These are phyloP conservation scores for Crucibulum laeve DNA, from an alignment of 768 basidiomycete species.

Conservation along the genomic window DNA sequence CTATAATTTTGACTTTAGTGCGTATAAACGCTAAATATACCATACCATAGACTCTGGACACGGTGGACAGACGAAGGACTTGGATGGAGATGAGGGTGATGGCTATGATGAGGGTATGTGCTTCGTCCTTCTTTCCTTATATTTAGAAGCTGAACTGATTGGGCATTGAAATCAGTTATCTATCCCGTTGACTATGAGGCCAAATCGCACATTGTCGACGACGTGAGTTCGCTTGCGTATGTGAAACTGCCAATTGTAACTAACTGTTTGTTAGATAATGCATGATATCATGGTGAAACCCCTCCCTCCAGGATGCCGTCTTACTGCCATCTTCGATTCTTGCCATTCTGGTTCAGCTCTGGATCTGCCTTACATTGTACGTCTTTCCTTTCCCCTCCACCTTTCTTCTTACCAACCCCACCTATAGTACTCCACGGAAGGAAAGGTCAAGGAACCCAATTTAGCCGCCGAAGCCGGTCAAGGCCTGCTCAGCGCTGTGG, in stretches of 20 bases:
- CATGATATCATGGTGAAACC: constrained; percentile 77
- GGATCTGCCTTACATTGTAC: constrained; percentile 68
- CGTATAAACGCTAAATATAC: not conserved
- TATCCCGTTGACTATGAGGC: constrained; percentile 70
- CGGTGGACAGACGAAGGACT: constrained; percentile 85
- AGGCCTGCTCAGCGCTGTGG: constrained; percentile 74
- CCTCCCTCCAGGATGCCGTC: constrained; percentile 81
- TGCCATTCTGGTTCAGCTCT: constrained; percentile 90
- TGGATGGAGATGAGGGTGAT: constrained; percentile 80
- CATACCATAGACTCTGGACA: constrained; percentile 76
- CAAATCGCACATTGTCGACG: constrained; percentile 82
- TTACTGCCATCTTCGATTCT: constrained; percentile 80
- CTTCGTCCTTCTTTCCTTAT: not conserved
- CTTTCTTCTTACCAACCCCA: not conserved
- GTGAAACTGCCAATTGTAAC: not conserved
- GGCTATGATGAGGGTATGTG: constrained; percentile 73
- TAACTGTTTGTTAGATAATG: constrained; percentile 42
- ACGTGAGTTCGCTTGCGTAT: constrained; percentile 50
- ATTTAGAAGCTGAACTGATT: not conserved
- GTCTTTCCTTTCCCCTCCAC: constrained; percentile 8
- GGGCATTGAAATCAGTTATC: constrained; percentile 48
- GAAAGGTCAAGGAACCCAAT: constrained; percentile 93
- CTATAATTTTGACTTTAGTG: not conserved
- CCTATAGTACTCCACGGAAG: constrained; percentile 85
- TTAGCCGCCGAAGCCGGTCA: constrained; percentile 83